Evolutionary conservation across 169 alveolate genomes (phyloP), one percentile per base, ranked within the genome.

Genomic region (Cyclospora cayetanensis): DNA sequence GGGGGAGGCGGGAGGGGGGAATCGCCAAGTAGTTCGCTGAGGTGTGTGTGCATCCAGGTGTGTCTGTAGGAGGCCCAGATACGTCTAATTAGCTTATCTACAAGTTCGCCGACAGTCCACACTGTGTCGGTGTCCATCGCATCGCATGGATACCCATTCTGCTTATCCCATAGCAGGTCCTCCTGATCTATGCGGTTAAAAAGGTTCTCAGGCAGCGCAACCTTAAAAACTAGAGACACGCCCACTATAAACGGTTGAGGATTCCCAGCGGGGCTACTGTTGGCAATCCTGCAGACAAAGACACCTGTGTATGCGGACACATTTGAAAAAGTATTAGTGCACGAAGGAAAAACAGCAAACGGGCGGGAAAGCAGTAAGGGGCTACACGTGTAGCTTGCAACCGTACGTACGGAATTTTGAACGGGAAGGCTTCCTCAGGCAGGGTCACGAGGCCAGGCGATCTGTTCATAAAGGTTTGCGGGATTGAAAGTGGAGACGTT

Each of bases 1-100:
- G 80, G 80, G 20, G 80, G 80, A 27, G 80, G 80, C 31, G 80
- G 80, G 25, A 68, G 43, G 5, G 35, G 35, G 43, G 80, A 9
- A 1, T 15, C 43, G 7, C 20, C 25, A 2, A 68, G 43, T n/a
- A 68, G 4, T 12, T 68, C 80, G 11, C 42, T 25, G 39, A 68
- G 43, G 25, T 46, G 50, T 27, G 27, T 37, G n/a, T 29, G 39
- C 80, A 68, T 0, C 80, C 80, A 68, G 25, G 50, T 39, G 42
- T 68, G 80, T 68, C 80, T 68, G 80, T 68, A 34, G 25, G 22
- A 39, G 0, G 22, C 3, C 80, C 39, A 31, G 7, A 68, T 7
- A 7, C 3, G 7, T n/a, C 39, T 68, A 20, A 29, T 68, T 9
- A 68, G 43, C 5, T 11, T 34, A 20, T 68, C 80, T 12, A 68